Conservation (phyloP, 176 grass and related monocot genomes). For the Saccharum officinarum region DNA sequence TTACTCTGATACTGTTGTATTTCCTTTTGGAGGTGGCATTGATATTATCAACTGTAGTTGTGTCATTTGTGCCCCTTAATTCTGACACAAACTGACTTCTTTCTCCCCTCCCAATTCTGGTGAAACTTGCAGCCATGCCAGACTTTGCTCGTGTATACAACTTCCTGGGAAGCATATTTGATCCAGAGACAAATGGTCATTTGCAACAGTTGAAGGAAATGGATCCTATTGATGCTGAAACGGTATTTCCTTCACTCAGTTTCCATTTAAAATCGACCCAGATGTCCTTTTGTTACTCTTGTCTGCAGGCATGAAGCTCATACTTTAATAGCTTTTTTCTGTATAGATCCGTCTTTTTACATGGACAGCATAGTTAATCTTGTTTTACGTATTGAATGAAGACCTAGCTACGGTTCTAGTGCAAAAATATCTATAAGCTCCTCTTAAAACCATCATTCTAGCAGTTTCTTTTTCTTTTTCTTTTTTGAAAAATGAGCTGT, state of each 20-base stretch:
- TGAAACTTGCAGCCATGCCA: slow-evolving; percentile 57
- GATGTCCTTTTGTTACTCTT: background rate
- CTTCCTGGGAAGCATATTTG: slow-evolving; percentile 92
- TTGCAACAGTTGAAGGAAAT: slow-evolving; percentile 74
- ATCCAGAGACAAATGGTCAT: slow-evolving; percentile 72
- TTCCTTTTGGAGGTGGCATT: background rate
- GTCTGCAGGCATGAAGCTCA: background rate
- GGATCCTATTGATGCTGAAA: slow-evolving; percentile 92
- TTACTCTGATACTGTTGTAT: background rate
- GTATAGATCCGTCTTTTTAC: background rate
- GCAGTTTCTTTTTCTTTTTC: background rate
- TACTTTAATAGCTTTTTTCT: background rate
- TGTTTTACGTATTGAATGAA: slow-evolving; percentile 6
- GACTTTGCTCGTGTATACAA: slow-evolving; percentile 78
- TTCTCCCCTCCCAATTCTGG: background rate
- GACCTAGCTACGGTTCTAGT: background rate
- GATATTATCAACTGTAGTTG: background rate
- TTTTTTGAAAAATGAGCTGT: background rate
- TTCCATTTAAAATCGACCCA: slow-evolving; percentile 7
- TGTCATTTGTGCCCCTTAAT: background rate
- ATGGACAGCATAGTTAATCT: background rate
- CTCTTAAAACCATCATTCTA: background rate
- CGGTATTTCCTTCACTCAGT: slow-evolving; percentile 48
- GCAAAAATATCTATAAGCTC: background rate
- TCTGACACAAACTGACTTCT: background rate